A percentile compares a stretch with the other conserved stretches of the same genome.
Conservation (phyloP, 1,139 yeast species). For the Taphrina flavorubra region DNA sequence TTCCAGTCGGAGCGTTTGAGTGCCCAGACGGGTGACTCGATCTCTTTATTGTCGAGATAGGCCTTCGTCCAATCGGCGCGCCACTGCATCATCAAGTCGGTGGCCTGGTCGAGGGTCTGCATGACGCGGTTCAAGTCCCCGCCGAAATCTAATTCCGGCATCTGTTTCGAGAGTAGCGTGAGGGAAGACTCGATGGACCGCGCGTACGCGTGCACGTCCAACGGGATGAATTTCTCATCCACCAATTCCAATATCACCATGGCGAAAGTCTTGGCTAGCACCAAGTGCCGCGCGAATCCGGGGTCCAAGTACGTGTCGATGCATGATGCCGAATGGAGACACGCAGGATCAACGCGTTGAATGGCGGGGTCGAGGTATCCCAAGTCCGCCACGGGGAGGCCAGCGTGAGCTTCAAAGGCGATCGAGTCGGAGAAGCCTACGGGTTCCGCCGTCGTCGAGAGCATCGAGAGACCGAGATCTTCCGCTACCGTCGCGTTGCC, state of each 20-base stretch:
- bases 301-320: constrained; percentile 12
- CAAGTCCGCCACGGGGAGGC: constrained; percentile 27
- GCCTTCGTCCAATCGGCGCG: constrained; percentile 61
- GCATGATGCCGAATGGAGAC: constrained; percentile 35
- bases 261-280: constrained; percentile 65
- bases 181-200: constrained; percentile 57
- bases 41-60: constrained; percentile 54
- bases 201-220: constrained; percentile 61
- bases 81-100: constrained; percentile 56
- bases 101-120: constrained; percentile 47
- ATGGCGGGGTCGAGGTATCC: constrained; percentile 9
- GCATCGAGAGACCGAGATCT: constrained; percentile 40
- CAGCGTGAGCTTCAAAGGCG: constrained; percentile 56
- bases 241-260: constrained; percentile 62
- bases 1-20: constrained; percentile 83
- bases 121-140: constrained; percentile 48
- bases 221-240: constrained; percentile 80
- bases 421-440: constrained; percentile 38
- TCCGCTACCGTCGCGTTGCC: constrained; percentile 52
- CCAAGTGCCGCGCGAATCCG: constrained; percentile 62
- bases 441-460: constrained; percentile 42
- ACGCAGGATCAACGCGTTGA: constrained; percentile 1
- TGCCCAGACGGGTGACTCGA: constrained; percentile 64
- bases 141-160: constrained; percentile 48
- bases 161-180: constrained; percentile 60